Base-by-base conservation (phyloP, 2,329 filamentous ascomycete genomes). In the Blastomyces percursus region DNA sequence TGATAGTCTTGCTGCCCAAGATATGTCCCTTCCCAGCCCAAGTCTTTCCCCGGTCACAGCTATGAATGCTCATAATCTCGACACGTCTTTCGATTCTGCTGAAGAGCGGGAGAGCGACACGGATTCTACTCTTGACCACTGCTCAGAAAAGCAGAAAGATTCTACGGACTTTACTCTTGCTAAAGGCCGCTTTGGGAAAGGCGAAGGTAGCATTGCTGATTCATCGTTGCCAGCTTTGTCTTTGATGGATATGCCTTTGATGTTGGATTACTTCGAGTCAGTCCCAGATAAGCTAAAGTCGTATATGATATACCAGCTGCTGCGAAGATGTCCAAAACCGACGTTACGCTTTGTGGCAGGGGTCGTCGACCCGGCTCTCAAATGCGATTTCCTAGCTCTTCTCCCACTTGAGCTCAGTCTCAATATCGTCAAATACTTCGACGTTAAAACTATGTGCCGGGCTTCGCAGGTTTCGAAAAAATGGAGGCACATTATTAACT, bases 281-380 rank as follows among this genome's bases (percentile, higher is more conserved):
- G 89, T 99, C 82, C 91, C 93, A 1, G 85, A 89, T 54, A 88
- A 94, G 69, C 86, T 99, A 83, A 94, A 99, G 76, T 89, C 89
- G 0, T 96, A 96, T 72, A 87, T 99, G 77, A 96, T 99, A 86
- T 97, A 95, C 72, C 93, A 99, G 72, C 85, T 99, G 62, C 82
- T 99, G 32, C 87, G 90, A 62, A 84, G 94, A 56, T 97, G 92
- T 71, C 85, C 91, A 6, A 89, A 95, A 67, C 88, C 91, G 51
- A 96, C 92, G 0, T 80, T 99, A 5, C 91, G 94, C 70, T 87
- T 96, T 61, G 87, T 99, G 62, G 91, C 93, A 44, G 87, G 91
- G 67, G 86, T 91, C 16, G 92, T 99, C 67, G 96, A 96, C 70
- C 94, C 94, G 8, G 91, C 93, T 0, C 77, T 99, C 62, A 96